Percentiles rank a stretch among this genome's conserved stretches.
Conservation (phyloP, 2,329 filamentous ascomycete species). For the Aspergillus unguis region DNA sequence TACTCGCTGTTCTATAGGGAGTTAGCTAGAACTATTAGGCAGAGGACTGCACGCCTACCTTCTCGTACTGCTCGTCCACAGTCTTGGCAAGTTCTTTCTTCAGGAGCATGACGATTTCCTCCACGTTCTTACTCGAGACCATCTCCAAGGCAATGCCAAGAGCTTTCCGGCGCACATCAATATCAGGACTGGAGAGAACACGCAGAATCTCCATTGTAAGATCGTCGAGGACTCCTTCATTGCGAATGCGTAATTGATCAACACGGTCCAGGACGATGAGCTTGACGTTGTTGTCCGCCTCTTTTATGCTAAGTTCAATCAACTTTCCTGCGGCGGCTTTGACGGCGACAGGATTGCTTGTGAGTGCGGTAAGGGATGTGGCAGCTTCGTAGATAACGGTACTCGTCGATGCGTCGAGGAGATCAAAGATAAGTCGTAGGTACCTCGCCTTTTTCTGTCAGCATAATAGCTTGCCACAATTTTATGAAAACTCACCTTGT, state of each 20-base stretch:
- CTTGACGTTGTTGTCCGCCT: constrained; percentile 98
- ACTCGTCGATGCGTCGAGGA: constrained; percentile 86
- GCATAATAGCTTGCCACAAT: constrained; percentile 8
- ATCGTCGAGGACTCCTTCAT: constrained; percentile 88
- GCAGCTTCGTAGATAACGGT: constrained; percentile 98
- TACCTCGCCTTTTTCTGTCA: constrained; percentile 68
- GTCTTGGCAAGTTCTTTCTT: constrained; percentile 99
- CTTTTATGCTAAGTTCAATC: constrained; percentile 94
- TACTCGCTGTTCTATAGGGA: constrained; percentile 72
- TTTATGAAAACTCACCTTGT: constrained; percentile 63
- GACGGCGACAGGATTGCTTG: constrained; percentile 93
- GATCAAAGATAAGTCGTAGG: constrained; percentile 89
- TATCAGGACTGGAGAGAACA: constrained; percentile 89
- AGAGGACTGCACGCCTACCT: constrained; percentile 45
- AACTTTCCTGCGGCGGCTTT: constrained; percentile 96
- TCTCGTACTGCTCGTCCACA: constrained; percentile 97
- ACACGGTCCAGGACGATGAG: constrained; percentile 95
- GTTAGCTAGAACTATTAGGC: constrained; percentile 20
- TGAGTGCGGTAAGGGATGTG: constrained; percentile 87
- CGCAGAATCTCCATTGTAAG: constrained; percentile 95
- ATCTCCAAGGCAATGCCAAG: constrained; percentile 89
- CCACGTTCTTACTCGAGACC: constrained; percentile 98
- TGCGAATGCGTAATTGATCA: constrained; percentile 78
- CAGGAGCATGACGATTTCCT: constrained; percentile 90
- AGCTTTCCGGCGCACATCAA: constrained; percentile 91